Evolutionary conservation across 805 yeast genomes (phyloP), one percentile per base, ranked within the genome.

Genomic region (Metschnikowia shivogae): DNA sequence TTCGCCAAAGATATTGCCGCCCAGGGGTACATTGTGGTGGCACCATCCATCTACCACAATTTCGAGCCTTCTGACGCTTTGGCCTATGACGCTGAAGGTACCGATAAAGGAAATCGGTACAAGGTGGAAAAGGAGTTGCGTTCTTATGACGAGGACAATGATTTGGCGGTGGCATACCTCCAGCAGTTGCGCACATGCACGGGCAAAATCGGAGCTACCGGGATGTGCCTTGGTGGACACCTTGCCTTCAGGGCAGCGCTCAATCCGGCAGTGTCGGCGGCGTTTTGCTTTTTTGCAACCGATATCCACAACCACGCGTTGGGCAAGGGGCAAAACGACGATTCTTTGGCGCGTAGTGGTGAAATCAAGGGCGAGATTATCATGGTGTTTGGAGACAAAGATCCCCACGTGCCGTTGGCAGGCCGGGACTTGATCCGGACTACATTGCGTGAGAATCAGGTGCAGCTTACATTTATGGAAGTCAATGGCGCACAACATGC

Each of bases 171-270:
- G 55, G 88, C 84, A 58, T 80, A 84, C 57, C 70, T 86, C 45
- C 62, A 63, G 39, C 55, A 74, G 2, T 69, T 86, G 51, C 67
- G 73, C 1, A 83, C 88, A 9, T 85, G 85, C 60, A 81, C 77
- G 50, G 90, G 90, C 34, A 77, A 74, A 46, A 77, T 84, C 53
- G 93, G 93, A 31, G 83, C 89, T 36, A 84, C 92, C 3, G 95
- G 93, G 14, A 86, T 86, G 93, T 86, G 95, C 61, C 75, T 86
- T 31, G 93, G 93, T 17, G 95, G 93, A 1, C 93, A 86, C 60
- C 68, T 85, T 55, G 92, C 93, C 1, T 84, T 76, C 66, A 71
- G 95, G 53, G 73, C 82, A 2, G 81, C 83, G 2, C 69, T 84
- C 52, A 88, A 85, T 57, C 68, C 73, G 31, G 65, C 88, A 46